phyloP scores from a whole-genome alignment of 306 rosid species.

The Pyrus pyrifolia region DNA sequence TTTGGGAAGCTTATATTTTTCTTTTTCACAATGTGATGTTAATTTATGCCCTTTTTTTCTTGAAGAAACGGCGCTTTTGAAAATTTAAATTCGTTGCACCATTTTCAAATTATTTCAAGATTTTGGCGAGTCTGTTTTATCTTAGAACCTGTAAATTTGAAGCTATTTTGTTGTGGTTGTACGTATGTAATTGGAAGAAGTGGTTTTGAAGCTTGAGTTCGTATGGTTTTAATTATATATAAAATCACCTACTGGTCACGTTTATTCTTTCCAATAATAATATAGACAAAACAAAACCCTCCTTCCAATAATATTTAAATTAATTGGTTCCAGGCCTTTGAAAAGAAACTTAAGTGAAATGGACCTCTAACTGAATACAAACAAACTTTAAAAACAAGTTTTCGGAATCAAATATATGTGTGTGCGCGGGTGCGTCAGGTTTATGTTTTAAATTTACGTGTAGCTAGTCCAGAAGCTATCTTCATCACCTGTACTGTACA shows the following conservation, averaged over 20 bases:
- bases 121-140: not conserved
- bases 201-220: slow-evolving; percentile 2
- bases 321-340: not conserved
- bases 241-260: not conserved
- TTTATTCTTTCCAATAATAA: not conserved
- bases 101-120: not conserved
- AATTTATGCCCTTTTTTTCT: not conserved
- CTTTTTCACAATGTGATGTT: not conserved
- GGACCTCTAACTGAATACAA: slow-evolving; percentile 12
- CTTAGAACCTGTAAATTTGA: not conserved
- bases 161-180: not conserved
- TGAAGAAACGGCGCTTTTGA: not conserved
- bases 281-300: not conserved
- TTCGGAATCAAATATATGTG: not conserved
- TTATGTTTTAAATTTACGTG: not conserved
- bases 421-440: not conserved
- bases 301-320: not conserved
- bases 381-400: slow-evolving; percentile 18
- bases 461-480: not conserved
- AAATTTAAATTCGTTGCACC: not conserved
- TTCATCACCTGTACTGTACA: not conserved
- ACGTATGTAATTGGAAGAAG: not conserved
- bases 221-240: not conserved
- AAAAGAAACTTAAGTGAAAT: slow-evolving; percentile 23
- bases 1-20: not conserved